Conservation (phyloP, 1,139 yeast genomes). For the Taphrina sp. region DNA sequence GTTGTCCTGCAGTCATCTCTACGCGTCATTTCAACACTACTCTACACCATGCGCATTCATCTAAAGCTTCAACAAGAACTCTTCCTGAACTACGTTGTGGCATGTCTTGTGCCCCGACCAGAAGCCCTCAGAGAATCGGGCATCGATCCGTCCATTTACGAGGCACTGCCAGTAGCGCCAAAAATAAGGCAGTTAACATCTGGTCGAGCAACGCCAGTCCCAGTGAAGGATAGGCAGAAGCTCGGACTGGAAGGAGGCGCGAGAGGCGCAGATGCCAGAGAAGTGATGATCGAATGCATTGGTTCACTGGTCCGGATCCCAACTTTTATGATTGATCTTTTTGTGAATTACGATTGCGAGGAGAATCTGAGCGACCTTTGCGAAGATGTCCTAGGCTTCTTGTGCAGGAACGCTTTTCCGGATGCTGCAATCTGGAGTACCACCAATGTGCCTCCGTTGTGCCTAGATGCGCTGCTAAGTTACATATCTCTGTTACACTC, state of each 20-base stretch:
- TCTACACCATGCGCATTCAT: constrained; percentile 44
- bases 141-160: constrained; percentile 47
- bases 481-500: constrained; percentile 66
- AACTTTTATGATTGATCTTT: constrained; percentile 68
- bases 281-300: constrained; percentile 76
- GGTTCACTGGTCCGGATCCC: constrained; percentile 79
- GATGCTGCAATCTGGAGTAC: constrained; percentile 55
- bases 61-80: constrained; percentile 49
- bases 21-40: constrained; percentile 65
- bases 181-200: constrained; percentile 39
- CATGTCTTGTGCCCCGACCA: constrained; percentile 41
- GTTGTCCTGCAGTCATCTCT: constrained; percentile 71
- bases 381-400: constrained; percentile 62
- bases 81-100: constrained; percentile 46
- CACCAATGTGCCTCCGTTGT: constrained; percentile 86
- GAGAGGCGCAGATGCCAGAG: constrained; percentile 58
- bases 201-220: constrained; percentile 40
- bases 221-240: constrained; percentile 37
- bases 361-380: constrained; percentile 81
- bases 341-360: constrained; percentile 86
- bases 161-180: constrained; percentile 47
- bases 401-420: constrained; percentile 53
- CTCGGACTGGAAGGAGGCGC: constrained; percentile 38
- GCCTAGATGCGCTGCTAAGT: constrained; percentile 80
- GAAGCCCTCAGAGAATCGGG: constrained; percentile 48